phyloP scores from a whole-genome alignment of 164 flowering plant species.

The Magnolia officinalis region DNA sequence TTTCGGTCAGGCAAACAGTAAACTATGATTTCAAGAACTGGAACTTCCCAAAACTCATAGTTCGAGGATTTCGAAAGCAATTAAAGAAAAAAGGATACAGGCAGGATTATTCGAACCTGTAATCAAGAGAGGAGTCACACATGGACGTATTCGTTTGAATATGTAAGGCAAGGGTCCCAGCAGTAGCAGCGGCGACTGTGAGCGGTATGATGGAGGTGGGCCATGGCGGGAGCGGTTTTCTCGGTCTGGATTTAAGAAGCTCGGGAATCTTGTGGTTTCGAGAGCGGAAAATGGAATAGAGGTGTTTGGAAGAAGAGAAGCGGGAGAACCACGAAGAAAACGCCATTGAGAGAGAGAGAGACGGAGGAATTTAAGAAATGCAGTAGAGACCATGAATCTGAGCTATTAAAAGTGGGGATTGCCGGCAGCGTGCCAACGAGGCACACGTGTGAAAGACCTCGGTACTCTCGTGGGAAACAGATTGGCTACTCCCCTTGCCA shows the following conservation, averaged over 20 bases:
- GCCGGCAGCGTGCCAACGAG: too few species aligned
- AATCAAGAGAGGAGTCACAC: conserved; percentile 35
- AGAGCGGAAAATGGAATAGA: conserved; percentile 19
- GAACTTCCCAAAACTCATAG: too few species aligned
- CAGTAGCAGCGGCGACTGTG: conserved; percentile 40
- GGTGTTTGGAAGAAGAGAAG: conserved; percentile 31
- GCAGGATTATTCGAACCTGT: conserved; percentile 19
- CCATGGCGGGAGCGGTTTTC: conserved; percentile 20
- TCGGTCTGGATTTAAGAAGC: conserved; percentile 3
- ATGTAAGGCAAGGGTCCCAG: conserved; percentile 39
- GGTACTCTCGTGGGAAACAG: too few species aligned
- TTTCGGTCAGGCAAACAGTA: too few species aligned
- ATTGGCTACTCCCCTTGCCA: too few species aligned
- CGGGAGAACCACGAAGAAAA: conserved; percentile 43
- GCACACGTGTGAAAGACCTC: too few species aligned
- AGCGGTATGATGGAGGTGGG: conserved; percentile 38
- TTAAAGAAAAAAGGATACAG: not conserved
- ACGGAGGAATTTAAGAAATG: too few species aligned
- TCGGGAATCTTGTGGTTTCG: not conserved
- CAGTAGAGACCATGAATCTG: too few species aligned
- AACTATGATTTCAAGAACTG: too few species aligned
- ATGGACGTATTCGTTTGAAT: conserved; percentile 25
- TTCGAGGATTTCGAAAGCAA: too few species aligned
- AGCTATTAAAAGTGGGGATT: too few species aligned
- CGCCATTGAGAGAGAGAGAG: conserved; percentile 21